phyloP scores from a whole-genome alignment of 1,284 basidiomycete species.

The Bjerkandera adusta region DNA sequence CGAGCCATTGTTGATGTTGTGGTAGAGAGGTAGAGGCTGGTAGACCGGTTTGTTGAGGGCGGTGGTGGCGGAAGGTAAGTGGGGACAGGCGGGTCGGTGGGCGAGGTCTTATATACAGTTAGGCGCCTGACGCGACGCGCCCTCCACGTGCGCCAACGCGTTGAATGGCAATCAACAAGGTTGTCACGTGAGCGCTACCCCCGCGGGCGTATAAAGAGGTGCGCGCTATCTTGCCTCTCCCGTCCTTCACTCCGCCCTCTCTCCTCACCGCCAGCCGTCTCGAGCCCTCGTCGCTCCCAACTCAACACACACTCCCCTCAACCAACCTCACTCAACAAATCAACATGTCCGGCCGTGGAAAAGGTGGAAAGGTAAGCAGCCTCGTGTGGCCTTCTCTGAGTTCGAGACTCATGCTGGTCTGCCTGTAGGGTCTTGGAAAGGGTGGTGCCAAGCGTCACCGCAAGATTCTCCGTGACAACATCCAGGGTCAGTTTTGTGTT shows the following conservation, averaged over 20 bases:
- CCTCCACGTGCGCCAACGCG: conserved; percentile 27
- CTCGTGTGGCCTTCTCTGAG: conserved; percentile 24
- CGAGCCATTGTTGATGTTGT: conserved; percentile 40
- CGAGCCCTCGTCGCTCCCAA: conserved; percentile 10
- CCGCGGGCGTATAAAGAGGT: conserved; percentile 10
- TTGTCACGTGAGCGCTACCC: conserved; percentile 7
- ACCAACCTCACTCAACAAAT: conserved; percentile 6
- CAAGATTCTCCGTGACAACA: conserved; percentile 70
- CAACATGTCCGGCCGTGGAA: conserved; percentile 64
- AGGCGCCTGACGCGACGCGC: conserved; percentile 20
- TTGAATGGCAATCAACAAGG: conserved; percentile 26
- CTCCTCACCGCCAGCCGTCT: conserved; percentile 3
- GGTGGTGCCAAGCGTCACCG: conserved; percentile 61
- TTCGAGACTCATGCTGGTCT: conserved; percentile 32
- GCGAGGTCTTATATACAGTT: conserved; percentile 20
- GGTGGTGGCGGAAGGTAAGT: conserved; percentile 2
- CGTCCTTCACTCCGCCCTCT: conserved; percentile 4
- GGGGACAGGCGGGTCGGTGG: conserved; percentile 10
- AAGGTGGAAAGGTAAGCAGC: conserved; percentile 48
- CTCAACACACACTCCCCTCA: conserved; percentile 6
- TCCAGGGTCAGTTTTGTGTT: conserved; percentile 44
- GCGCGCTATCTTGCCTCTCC: neutral
- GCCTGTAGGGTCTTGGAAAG: conserved; percentile 47
- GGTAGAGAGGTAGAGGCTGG: neutral
- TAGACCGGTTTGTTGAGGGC: neutral